Percentiles rank a stretch among this genome's conserved stretches.
Conservation (phyloP, 1,284 basidiomycete species). For the Heliocybe sulcata region DNA sequence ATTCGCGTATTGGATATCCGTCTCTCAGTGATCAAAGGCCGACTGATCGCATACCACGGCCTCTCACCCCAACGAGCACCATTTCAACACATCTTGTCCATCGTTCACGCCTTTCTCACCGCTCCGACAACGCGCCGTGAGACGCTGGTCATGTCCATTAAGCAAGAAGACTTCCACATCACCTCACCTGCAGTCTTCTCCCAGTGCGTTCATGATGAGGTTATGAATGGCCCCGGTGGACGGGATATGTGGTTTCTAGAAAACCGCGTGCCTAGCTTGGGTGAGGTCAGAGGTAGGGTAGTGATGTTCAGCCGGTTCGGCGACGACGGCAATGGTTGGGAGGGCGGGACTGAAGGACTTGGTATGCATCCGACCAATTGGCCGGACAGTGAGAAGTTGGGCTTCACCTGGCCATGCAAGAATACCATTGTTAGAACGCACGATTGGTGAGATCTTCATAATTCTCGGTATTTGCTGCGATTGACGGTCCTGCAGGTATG, state of each 20-base stretch:
- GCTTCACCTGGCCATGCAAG: constrained; percentile 71
- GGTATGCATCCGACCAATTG: constrained; percentile 79
- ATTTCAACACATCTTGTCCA: constrained; percentile 56
- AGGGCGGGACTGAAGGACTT: constrained; percentile 55
- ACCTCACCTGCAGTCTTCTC: constrained; percentile 50
- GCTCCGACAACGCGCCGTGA: constrained; percentile 51
- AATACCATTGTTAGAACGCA: constrained; percentile 65
- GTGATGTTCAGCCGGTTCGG: constrained; percentile 83
- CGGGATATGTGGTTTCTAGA: constrained; percentile 72
- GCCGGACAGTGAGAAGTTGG: constrained; percentile 69
- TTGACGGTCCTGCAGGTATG: constrained; percentile 47
- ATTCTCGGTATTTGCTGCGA: constrained; percentile 3
- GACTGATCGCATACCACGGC: constrained; percentile 77
- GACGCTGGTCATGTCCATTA: constrained; percentile 78
- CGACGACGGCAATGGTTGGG: constrained; percentile 56
- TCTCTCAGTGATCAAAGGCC: constrained; percentile 56
- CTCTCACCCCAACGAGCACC: constrained; percentile 60
- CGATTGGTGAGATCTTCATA: constrained; percentile 59
- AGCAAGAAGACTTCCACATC: constrained; percentile 68
- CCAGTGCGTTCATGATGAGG: constrained; percentile 54
- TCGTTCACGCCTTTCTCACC: constrained; percentile 59
- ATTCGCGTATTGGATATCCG: constrained; percentile 80
- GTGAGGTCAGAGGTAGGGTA: constrained; percentile 77
- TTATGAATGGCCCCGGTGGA: constrained; percentile 49
- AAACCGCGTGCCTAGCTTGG: constrained; percentile 69